A percentile compares a stretch with the other conserved stretches of the same genome.
phyloP scores from a whole-genome alignment of 139 green algal genomes.

The Chlamydomonas sphaeroides region DNA sequence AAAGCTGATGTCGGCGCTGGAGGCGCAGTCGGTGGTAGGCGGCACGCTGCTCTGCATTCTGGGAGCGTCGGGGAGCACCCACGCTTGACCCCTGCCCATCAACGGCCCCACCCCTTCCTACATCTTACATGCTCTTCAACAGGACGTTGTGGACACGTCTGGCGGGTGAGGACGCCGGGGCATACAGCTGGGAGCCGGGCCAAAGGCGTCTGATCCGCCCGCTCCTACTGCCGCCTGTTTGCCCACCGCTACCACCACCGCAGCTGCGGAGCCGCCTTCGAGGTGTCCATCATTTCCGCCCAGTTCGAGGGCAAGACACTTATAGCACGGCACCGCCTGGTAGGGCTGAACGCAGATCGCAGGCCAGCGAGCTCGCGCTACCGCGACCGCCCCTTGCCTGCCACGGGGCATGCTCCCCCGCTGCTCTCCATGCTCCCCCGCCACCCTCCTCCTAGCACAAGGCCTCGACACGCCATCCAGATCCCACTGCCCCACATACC shows the following conservation, averaged over 20 bases:
- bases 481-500: too few species aligned
- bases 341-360: conserved; percentile 43
- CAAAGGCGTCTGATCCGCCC: not conserved
- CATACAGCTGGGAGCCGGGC: not conserved
- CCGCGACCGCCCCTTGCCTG: not conserved
- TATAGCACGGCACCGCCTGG: conserved; percentile 75
- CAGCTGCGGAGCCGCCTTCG: conserved; percentile 80
- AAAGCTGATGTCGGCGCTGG: not conserved
- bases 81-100: not conserved
- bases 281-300: conserved; percentile 72
- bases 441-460: not conserved
- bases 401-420: not conserved
- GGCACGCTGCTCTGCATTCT: not conserved
- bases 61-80: too few species aligned
- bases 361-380: too few species aligned
- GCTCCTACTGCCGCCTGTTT: too few species aligned
- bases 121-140: not conserved
- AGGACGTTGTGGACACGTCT: conserved; percentile 36
- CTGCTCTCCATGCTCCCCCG: too few species aligned
- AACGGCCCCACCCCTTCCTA: too few species aligned
- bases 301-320: conserved; percentile 80
- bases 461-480: too few species aligned
- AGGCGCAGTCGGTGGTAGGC: conserved; percentile 11
- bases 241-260: not conserved
- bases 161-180: conserved; percentile 14